A percentile compares a stretch with the other conserved stretches of the same genome.
These are phyloP conservation scores for Arthrobotrys megalospora DNA, from an alignment of 2,329 filamentous ascomycete species.

Conservation along the genomic window DNA sequence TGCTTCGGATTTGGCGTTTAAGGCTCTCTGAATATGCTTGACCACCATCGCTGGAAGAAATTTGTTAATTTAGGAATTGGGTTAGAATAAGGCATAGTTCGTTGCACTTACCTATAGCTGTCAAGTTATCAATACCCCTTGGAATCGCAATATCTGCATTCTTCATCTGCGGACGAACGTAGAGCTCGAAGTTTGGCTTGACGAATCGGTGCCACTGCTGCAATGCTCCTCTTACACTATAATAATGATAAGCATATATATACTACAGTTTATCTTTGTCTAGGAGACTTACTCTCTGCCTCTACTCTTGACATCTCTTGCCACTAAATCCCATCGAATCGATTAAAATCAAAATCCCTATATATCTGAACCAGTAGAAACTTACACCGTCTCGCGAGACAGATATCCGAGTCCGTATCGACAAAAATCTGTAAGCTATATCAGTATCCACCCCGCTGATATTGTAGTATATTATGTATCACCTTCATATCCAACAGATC, in stretches of 20 bases:
- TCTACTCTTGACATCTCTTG: conserved; percentile 89
- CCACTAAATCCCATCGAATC: conserved; percentile 58
- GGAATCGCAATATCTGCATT: conserved; percentile 96
- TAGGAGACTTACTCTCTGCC: conserved; percentile 76
- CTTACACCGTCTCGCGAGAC: conserved; percentile 87
- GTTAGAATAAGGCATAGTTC: not conserved
- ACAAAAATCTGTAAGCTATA: conserved; percentile 80
- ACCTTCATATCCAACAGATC: conserved; percentile 93
- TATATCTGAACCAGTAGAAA: not conserved
- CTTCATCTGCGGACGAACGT: conserved; percentile 90
- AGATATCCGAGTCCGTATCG: conserved; percentile 94
- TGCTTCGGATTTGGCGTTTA: conserved; percentile 85
- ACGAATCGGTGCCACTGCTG: conserved; percentile 98
- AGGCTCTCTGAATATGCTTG: conserved; percentile 89
- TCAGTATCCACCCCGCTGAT: not conserved
- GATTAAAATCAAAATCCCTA: conserved; percentile 23
- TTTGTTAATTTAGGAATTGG: not conserved
- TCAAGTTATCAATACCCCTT: conserved; percentile 91
- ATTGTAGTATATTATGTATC: conserved; percentile 62
- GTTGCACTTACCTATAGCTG: conserved; percentile 80
- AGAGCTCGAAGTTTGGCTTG: conserved; percentile 96
- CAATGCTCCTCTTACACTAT: conserved; percentile 86
- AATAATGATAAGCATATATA: conserved; percentile 16
- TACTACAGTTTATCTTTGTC: not conserved
- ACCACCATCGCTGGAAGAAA: conserved; percentile 79